phyloP scores from a whole-genome alignment of 2,329 filamentous ascomycete species.

The Stagonosporopsis vannaccii region DNA sequence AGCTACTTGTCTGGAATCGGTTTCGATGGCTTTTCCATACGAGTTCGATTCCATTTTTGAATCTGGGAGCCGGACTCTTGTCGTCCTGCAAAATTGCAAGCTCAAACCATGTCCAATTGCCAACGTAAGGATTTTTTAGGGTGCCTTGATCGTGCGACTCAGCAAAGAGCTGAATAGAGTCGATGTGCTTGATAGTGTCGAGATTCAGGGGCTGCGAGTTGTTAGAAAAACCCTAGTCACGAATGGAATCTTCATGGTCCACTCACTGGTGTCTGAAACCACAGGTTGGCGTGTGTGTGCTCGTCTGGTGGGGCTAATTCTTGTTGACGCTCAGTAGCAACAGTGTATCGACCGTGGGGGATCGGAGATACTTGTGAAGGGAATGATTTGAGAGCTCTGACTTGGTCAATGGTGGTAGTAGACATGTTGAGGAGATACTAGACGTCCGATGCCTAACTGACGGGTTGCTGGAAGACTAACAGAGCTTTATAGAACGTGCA shows the following conservation, averaged over 20 bases:
- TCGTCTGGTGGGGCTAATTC: neutral
- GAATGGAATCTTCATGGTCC: neutral
- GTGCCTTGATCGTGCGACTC: neutral
- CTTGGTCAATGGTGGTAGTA: neutral
- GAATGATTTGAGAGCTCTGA: neutral
- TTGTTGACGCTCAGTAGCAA: neutral
- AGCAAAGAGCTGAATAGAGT: neutral
- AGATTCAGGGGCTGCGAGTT: neutral
- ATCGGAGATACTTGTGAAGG: neutral
- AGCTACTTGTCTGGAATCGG: neutral
- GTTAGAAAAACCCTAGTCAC: neutral
- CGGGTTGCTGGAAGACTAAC: neutral
- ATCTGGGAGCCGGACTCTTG: neutral
- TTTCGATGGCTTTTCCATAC: constrained; percentile 4
- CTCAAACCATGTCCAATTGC: constrained; percentile 5
- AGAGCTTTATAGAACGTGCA: neutral
- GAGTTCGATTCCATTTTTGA: neutral
- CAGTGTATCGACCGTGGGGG: neutral
- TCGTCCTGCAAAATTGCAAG: neutral
- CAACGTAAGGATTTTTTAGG: neutral
- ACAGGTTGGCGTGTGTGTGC: neutral
- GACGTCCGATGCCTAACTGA: neutral
- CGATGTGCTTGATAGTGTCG: neutral
- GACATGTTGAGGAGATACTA: neutral
- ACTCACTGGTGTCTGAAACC: constrained; percentile 1